These are phyloP conservation scores for Candida boidinii DNA, from an alignment of 805 yeast genomes.

Conservation along the genomic window DNA sequence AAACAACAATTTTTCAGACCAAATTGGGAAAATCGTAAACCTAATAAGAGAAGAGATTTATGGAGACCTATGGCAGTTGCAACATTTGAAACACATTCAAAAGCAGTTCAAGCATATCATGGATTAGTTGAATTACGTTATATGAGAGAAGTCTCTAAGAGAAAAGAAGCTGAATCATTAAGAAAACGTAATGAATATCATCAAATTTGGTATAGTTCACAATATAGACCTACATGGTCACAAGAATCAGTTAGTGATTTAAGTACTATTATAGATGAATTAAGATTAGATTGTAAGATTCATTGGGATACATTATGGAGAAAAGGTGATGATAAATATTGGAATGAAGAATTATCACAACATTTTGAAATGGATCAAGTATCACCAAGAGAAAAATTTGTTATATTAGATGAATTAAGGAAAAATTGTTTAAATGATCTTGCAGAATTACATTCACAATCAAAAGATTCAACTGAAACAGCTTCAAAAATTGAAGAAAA, in stretches of 20 bases:
- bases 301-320: conserved; percentile 88
- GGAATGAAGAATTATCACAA: conserved; percentile 52
- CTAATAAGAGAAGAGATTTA: conserved; percentile 71
- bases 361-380: conserved; percentile 52
- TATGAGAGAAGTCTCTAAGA: conserved; percentile 56
- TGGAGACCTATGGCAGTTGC: conserved; percentile 92
- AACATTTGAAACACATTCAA: conserved; percentile 47
- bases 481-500: conserved; percentile 2
- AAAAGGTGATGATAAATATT: conserved; percentile 67
- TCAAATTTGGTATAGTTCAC: conserved; percentile 79
- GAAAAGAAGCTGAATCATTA: conserved; percentile 52
- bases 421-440: conserved; percentile 20
- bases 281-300: conserved; percentile 40
- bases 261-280: conserved; percentile 57
- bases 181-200: conserved; percentile 71
- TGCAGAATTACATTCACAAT: not conserved
- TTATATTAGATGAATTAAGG: conserved; percentile 53
- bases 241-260: conserved; percentile 91
- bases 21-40: conserved; percentile 83
- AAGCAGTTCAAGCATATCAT: conserved; percentile 65
- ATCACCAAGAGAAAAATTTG: conserved; percentile 60
- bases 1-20: conserved; percentile 70
- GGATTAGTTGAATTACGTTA: conserved; percentile 67
- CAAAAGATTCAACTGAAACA: conserved; percentile 1
- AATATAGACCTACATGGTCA: conserved; percentile 81